A percentile compares a stretch with the other conserved stretches of the same genome.
Evolutionary conservation across 139 green algal species (phyloP).

Genomic region (Astrephomene gubernaculifera): DNA sequence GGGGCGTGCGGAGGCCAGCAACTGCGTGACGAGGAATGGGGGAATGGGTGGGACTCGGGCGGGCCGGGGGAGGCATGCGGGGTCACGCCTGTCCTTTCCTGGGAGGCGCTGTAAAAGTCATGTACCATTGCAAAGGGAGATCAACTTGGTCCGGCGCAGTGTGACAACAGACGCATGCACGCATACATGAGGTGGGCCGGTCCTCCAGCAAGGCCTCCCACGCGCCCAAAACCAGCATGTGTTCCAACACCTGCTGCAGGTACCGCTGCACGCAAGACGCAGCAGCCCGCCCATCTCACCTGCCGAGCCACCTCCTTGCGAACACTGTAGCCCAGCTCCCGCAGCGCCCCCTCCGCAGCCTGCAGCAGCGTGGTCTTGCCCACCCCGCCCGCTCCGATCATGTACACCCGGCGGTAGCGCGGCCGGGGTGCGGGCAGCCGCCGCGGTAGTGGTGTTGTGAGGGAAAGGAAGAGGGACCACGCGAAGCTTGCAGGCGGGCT

Average conservation of each 20-base stretch:
- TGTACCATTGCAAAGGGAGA: too few relatives aligned
- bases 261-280: background rate
- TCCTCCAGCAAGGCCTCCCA: background rate
- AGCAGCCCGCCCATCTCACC: background rate
- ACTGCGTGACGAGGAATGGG: background rate
- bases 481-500: background rate
- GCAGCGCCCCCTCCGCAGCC: background rate
- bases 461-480: background rate
- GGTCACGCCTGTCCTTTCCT: too few relatives aligned
- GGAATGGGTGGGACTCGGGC: background rate
- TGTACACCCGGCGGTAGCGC: background rate
- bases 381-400: slow-evolving; percentile 17
- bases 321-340: background rate
- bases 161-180: background rate
- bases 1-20: background rate
- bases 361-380: slow-evolving; percentile 24
- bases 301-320: background rate
- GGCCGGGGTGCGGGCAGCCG: background rate
- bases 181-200: background rate
- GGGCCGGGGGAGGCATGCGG: background rate
- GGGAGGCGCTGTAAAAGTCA: background rate
- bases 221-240: background rate
- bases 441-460: background rate
- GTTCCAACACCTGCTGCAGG: background rate
- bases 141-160: background rate